Evolutionary conservation across 495 filamentous ascomycete species (phyloP).

Genomic region (Entonaema liquescens): DNA sequence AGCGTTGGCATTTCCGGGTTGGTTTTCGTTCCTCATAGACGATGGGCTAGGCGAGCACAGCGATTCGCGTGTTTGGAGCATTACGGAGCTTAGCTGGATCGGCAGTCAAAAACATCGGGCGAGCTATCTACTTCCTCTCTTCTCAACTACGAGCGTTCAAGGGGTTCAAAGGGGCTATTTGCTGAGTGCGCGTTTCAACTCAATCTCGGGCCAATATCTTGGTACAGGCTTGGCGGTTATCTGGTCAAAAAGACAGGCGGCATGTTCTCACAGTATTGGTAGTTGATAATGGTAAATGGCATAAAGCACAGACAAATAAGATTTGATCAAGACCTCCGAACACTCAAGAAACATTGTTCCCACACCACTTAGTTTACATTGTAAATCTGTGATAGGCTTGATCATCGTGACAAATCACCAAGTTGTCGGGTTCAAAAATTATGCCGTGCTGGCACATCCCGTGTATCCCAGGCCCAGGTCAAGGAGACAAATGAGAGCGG

Average conservation of each 20-base stretch:
- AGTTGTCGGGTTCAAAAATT: slow-evolving; percentile 32
- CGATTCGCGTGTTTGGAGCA: slow-evolving; percentile 25
- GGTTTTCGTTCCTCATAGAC: slow-evolving; percentile 37
- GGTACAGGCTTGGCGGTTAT: slow-evolving; percentile 41
- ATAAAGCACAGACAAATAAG: slow-evolving; percentile 38
- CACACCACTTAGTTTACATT: background rate
- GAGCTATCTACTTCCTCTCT: slow-evolving; percentile 37
- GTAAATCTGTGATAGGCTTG: slow-evolving; percentile 19
- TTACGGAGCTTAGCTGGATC: slow-evolving; percentile 33
- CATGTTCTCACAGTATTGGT: slow-evolving; percentile 40
- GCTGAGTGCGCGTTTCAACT: slow-evolving; percentile 34
- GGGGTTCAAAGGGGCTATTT: slow-evolving; percentile 13
- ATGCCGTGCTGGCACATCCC: slow-evolving; percentile 26
- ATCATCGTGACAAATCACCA: slow-evolving; percentile 28
- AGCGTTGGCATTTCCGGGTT: slow-evolving; percentile 36
- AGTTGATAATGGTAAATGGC: slow-evolving; percentile 40
- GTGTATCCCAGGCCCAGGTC: slow-evolving; percentile 20
- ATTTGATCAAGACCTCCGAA: slow-evolving; percentile 26
- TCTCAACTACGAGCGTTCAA: slow-evolving; percentile 30
- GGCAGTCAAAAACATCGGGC: slow-evolving; percentile 29
- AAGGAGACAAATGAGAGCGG: slow-evolving; percentile 1
- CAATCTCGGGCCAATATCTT: slow-evolving; percentile 40
- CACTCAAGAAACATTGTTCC: slow-evolving; percentile 12
- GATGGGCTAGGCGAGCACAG: slow-evolving; percentile 29
- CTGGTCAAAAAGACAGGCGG: slow-evolving; percentile 35